These are phyloP conservation scores for Calycina herbarum DNA, from an alignment of 2,329 filamentous ascomycete genomes.

Conservation along the genomic window DNA sequence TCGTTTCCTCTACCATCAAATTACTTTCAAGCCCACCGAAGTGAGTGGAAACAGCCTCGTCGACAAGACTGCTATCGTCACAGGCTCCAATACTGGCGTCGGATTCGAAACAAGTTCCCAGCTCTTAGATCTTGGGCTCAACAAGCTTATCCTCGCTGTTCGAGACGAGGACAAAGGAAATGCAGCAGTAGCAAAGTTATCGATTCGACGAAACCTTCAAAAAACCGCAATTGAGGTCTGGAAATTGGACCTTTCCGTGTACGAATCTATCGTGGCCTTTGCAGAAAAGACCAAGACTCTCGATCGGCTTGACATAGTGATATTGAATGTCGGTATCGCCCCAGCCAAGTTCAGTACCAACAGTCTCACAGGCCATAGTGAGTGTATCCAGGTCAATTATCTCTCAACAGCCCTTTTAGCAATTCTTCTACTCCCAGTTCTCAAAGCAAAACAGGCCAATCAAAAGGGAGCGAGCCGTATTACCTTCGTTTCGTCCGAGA, in stretches of 20 bases:
- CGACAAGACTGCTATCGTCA: conserved; percentile 20
- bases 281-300: conserved; percentile 7
- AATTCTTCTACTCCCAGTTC: conserved; percentile 9
- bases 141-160: conserved; percentile 48
- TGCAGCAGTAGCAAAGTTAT: conserved; percentile 39
- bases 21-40: background rate
- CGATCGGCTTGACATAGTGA: conserved; percentile 13
- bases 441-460: background rate
- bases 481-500: conserved; percentile 1
- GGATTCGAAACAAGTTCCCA: conserved; percentile 45
- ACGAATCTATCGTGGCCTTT: conserved; percentile 12
- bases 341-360: background rate
- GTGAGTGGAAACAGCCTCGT: background rate
- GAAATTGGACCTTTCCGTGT: conserved; percentile 46
- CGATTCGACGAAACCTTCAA: conserved; percentile 28
- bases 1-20: background rate
- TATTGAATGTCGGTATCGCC: conserved; percentile 15
- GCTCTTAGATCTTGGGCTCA: conserved; percentile 42
- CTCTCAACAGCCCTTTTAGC: conserved; percentile 17
- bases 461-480: background rate
- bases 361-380: conserved; percentile 3
- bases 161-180: conserved; percentile 46
- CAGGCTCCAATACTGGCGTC: conserved; percentile 33
- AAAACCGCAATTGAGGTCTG: conserved; percentile 49
- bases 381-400: conserved; percentile 13